Evolutionary conservation across 2,329 filamentous ascomycete genomes (phyloP).

Genomic region (Sclerotinia subarctica): DNA sequence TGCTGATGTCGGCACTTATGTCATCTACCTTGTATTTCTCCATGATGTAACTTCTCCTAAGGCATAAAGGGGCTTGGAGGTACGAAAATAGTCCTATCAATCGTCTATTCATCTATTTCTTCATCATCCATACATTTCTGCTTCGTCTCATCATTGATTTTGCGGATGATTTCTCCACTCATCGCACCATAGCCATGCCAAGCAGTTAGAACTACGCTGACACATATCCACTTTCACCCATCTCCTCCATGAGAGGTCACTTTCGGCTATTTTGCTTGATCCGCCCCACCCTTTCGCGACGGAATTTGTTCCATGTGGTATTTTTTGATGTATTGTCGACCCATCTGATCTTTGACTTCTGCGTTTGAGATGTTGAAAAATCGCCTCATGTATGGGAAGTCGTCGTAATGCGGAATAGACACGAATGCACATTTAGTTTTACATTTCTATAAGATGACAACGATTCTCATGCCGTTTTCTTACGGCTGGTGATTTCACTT

Average conservation of each 20-base stretch:
- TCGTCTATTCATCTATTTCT: not conserved
- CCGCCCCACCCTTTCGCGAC: conserved; percentile 1
- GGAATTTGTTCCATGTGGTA: conserved; percentile 2
- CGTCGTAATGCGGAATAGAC: not conserved
- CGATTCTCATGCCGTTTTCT: not conserved
- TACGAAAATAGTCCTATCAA: conserved; percentile 5
- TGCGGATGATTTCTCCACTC: not conserved
- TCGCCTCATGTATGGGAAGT: conserved; percentile 3
- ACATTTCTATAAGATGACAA: conserved; percentile 2
- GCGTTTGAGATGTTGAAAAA: conserved; percentile 9
- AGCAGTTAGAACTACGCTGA: conserved; percentile 6
- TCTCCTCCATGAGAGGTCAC: not conserved
- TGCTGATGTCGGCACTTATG: not conserved
- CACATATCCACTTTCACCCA: not conserved
- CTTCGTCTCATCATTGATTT: conserved; percentile 7
- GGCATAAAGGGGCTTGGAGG: not conserved
- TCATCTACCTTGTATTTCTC: not conserved
- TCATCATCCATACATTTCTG: conserved; percentile 8
- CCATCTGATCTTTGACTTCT: conserved; percentile 5
- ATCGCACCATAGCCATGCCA: conserved; percentile 7
- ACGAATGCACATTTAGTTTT: not conserved
- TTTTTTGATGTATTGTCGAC: not conserved
- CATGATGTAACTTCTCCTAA: not conserved
- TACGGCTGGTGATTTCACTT: not conserved
- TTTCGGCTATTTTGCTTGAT: conserved; percentile 4